A percentile compares a stretch with the other conserved stretches of the same genome.
phyloP scores from a whole-genome alignment of 2,329 filamentous ascomycete species.

The Phialemonium atrogriseum region DNA sequence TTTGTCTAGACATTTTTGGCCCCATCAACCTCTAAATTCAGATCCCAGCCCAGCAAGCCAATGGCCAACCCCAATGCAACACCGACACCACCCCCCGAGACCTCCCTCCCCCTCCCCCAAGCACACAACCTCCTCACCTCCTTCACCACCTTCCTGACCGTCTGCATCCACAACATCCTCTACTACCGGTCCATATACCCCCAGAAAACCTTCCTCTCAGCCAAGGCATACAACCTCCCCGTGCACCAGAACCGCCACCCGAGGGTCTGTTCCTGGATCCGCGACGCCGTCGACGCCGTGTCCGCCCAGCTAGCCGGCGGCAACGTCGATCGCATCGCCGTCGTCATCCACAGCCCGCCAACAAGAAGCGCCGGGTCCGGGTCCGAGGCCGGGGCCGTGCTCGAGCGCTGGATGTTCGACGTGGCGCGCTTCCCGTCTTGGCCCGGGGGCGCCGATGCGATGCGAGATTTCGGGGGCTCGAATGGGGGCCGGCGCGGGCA shows the following conservation, averaged over 20 bases:
- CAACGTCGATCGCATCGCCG: conserved; percentile 34
- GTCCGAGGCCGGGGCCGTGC: conserved; percentile 25
- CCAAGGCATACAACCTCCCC: conserved; percentile 74
- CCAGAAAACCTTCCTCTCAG: conserved; percentile 63
- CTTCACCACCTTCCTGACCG: conserved; percentile 73
- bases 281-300: conserved; percentile 68
- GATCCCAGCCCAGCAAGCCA: neutral
- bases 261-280: conserved; percentile 76
- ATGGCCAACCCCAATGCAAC: neutral
- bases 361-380: conserved; percentile 7
- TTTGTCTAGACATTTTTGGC: no score
- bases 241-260: conserved; percentile 83
- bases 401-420: conserved; percentile 57
- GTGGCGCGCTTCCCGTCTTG: conserved; percentile 41
- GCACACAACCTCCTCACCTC: conserved; percentile 54
- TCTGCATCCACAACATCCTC: conserved; percentile 78
- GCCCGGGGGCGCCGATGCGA: conserved; percentile 23
- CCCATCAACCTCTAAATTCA: no score
- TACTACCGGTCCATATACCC: conserved; percentile 79
- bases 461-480: conserved; percentile 17
- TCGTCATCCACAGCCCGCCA: conserved; percentile 35
- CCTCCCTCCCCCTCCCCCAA: conserved; percentile 25
- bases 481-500: conserved; percentile 12
- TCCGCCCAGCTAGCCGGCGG: conserved; percentile 58
- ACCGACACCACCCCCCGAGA: conserved; percentile 5